Conservation (phyloP, 441 rosid species). For the Adansonia rubrostipa region DNA sequence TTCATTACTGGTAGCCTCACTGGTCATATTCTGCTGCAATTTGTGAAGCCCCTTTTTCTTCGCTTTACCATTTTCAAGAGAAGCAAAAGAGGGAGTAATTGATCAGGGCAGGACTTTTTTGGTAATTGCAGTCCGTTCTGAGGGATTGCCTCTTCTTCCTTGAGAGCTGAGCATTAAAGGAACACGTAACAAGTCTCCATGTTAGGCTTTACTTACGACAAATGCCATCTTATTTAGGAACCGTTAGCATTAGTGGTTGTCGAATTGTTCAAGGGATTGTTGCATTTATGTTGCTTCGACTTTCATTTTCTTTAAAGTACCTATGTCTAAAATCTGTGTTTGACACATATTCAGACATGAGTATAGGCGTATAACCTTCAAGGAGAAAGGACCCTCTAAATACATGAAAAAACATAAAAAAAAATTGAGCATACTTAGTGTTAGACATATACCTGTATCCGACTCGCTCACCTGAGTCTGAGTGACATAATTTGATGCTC, state of each 20-base stretch:
- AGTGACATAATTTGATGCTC: not conserved
- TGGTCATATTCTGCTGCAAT: not conserved
- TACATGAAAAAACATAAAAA: not conserved
- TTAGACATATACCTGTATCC: not conserved
- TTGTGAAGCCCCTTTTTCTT: not conserved
- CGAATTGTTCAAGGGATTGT: too few relatives aligned
- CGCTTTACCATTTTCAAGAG: too few relatives aligned
- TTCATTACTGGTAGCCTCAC: not conserved
- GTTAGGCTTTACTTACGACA: not conserved
- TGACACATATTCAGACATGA: not conserved
- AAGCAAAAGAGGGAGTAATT: constrained; percentile 2
- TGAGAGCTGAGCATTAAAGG: not conserved
- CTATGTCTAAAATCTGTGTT: not conserved
- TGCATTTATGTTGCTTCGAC: not conserved
- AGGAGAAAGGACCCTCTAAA: not conserved
- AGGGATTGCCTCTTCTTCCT: constrained; percentile 1
- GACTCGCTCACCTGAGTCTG: not conserved
- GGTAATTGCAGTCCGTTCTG: not conserved
- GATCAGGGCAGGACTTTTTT: not conserved
- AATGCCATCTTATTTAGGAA: not conserved
- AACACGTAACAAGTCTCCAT: not conserved
- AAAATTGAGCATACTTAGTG: not conserved
- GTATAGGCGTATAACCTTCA: not conserved
- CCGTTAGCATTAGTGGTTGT: too few relatives aligned
- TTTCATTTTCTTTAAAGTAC: not conserved